Evolutionary conservation across 371 early-diverging fungal species (phyloP).

Genomic region (Lichtheimia hyalospora): DNA sequence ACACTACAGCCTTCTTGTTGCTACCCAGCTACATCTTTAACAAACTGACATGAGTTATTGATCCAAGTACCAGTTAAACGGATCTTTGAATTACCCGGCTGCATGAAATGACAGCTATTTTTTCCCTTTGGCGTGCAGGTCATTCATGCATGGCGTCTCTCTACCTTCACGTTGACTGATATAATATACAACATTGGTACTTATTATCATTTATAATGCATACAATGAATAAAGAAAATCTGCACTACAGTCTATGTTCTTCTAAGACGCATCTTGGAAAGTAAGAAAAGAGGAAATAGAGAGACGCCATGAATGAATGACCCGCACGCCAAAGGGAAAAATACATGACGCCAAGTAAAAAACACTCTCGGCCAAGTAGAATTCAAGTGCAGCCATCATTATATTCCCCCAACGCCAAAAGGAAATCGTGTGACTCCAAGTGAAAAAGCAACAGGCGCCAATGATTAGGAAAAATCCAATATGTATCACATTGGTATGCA

Average conservation of each 20-base stretch:
- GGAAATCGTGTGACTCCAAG: background rate
- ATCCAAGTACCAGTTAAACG: too few relatives aligned
- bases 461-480: slow-evolving; percentile 2
- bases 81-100: too few relatives aligned
- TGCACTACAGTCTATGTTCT: slow-evolving; percentile 1
- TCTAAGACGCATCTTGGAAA: background rate
- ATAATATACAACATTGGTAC: background rate
- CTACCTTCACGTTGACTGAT: background rate
- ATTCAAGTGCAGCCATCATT: background rate
- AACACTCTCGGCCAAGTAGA: background rate
- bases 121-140: background rate
- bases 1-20: too few relatives aligned
- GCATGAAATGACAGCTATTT: too few relatives aligned
- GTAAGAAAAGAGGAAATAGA: slow-evolving; percentile 1
- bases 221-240: background rate
- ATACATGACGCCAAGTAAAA: slow-evolving; percentile 1
- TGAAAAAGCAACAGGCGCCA: background rate
- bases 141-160: slow-evolving; percentile 2
- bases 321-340: background rate
- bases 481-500: too few relatives aligned
- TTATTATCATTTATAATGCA: background rate
- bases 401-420: slow-evolving; percentile 2
- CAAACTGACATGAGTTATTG: too few relatives aligned
- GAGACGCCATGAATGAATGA: background rate
- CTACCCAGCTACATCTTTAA: too few relatives aligned